A percentile compares a stretch with the other conserved stretches of the same genome.
Conservation (phyloP, 2,329 filamentous ascomycete species). For the Conoideocrella luteorostrata region DNA sequence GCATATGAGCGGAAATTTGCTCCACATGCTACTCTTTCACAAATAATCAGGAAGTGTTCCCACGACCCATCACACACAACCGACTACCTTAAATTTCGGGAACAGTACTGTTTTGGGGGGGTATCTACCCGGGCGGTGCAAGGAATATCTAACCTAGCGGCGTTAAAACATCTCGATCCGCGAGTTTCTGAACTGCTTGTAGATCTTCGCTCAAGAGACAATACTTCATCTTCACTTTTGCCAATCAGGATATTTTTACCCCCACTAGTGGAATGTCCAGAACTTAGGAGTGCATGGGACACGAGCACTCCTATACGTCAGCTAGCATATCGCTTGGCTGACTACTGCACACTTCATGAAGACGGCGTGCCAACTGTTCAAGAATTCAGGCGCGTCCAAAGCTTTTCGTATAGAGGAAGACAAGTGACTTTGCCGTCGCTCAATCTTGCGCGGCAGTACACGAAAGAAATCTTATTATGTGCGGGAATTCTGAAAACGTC, state of each 20-base stretch:
- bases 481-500: not conserved
- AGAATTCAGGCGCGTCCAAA: constrained; percentile 32
- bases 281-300: constrained; percentile 51
- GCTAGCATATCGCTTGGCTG: constrained; percentile 45
- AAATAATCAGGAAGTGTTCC: constrained; percentile 22
- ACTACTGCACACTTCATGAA: not conserved
- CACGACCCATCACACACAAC: constrained; percentile 8
- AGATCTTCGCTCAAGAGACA: constrained; percentile 16
- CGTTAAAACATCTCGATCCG: constrained; percentile 26
- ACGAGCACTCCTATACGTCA: constrained; percentile 42
- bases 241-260: constrained; percentile 55
- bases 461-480: constrained; percentile 14
- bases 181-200: constrained; percentile 33
- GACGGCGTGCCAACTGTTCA: constrained; percentile 16
- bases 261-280: constrained; percentile 51
- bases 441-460: constrained; percentile 1
- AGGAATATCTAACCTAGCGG: too few relatives aligned
- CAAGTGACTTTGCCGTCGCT: constrained; percentile 14
- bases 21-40: constrained; percentile 22
- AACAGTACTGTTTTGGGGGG: too few relatives aligned
- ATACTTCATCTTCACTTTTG: not conserved
- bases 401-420: constrained; percentile 21
- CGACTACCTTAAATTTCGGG: constrained; percentile 14
- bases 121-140: too few relatives aligned
- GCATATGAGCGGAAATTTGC: constrained; percentile 29